phyloP scores from a whole-genome alignment of 2,329 filamentous ascomycete species.

The Xylariaceae sp. region DNA sequence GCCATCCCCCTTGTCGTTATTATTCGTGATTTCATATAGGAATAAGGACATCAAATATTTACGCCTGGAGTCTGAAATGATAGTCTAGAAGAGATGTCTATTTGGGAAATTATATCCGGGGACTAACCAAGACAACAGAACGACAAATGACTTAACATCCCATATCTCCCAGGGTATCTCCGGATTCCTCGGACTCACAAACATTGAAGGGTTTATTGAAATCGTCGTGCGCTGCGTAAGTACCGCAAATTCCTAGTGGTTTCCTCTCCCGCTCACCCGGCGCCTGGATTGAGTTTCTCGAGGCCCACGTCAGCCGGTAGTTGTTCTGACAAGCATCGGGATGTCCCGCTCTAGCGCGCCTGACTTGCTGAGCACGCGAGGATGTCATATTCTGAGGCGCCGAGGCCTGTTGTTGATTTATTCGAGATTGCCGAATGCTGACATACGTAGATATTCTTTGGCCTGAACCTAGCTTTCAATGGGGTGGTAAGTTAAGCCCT shows the following conservation, averaged over 20 bases:
- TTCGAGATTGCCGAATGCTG: not conserved
- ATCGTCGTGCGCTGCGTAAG: constrained; percentile 53
- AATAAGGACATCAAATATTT: too few relatives aligned
- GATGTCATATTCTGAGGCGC: not conserved
- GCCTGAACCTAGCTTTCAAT: constrained; percentile 74
- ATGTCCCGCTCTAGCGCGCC: not conserved
- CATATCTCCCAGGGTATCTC: constrained; percentile 51
- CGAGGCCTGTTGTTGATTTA: not conserved
- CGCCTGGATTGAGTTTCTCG: not conserved
- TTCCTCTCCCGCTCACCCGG: not conserved
- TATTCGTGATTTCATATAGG: too few relatives aligned
- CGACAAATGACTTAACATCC: constrained; percentile 59
- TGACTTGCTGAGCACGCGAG: too few relatives aligned
- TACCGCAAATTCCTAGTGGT: constrained; percentile 4
- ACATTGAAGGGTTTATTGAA: constrained; percentile 49
- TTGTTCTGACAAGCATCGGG: not conserved
- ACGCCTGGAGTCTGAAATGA: too few relatives aligned
- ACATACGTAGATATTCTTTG: constrained; percentile 66
- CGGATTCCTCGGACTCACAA: constrained; percentile 45
- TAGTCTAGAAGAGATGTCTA: too few relatives aligned
- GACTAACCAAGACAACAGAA: constrained; percentile 41
- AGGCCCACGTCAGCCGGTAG: not conserved
- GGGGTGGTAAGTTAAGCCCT: constrained; percentile 57
- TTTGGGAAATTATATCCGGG: not conserved
- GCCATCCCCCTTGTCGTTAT: not conserved